phyloP scores from a whole-genome alignment of 768 basidiomycete genomes.

The Paxillus rubicundulus region DNA sequence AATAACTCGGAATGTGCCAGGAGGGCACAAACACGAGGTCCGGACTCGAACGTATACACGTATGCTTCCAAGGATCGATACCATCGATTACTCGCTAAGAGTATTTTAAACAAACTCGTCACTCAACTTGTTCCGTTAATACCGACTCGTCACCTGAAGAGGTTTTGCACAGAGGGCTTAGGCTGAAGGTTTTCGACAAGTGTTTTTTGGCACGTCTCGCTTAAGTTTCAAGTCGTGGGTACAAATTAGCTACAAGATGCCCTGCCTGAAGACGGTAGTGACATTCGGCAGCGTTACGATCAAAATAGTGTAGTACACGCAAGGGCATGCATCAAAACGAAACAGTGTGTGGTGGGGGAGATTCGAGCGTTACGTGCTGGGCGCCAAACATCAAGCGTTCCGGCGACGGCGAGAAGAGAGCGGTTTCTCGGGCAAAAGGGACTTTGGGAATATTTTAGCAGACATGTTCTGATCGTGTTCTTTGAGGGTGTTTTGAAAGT shows the following conservation, averaged over 20 bases:
- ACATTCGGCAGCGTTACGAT: background rate
- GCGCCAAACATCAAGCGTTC: conserved; percentile 2
- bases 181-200: too few relatives aligned
- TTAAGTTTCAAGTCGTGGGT: too few relatives aligned
- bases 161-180: too few relatives aligned
- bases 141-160: background rate
- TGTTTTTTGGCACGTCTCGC: too few relatives aligned
- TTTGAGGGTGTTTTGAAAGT: conserved; percentile 40
- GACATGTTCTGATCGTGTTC: conserved; percentile 49
- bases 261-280: background rate
- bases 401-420: conserved; percentile 6
- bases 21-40: background rate
- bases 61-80: conserved; percentile 8
- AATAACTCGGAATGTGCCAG: background rate
- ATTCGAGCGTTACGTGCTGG: background rate
- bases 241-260: too few relatives aligned
- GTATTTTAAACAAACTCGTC: too few relatives aligned
- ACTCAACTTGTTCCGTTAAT: too few relatives aligned
- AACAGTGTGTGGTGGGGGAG: background rate
- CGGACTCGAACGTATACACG: conserved; percentile 1
- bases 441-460: conserved; percentile 49
- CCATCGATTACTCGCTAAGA: conserved; percentile 7
- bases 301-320: background rate
- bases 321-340: background rate
- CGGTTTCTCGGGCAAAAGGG: conserved; percentile 37